Evolutionary conservation across 148 eudicot species (phyloP), one percentile per base, ranked within the genome.

Genomic region (Rhododendron henanense): DNA sequence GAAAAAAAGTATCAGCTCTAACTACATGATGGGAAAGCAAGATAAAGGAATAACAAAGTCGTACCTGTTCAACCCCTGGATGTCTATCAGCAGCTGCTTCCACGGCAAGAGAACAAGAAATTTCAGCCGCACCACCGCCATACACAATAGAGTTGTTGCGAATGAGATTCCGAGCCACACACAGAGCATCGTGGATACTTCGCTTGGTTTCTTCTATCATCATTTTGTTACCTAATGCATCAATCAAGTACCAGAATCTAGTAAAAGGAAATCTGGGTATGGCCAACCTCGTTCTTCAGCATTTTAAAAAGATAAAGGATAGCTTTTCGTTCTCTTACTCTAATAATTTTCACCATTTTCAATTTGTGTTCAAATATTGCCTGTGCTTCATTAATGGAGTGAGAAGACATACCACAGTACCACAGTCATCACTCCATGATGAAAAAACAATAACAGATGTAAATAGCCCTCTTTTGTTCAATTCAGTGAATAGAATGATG

Each of bases 161-260:
- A 69, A 96, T 93, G 79, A 96, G 91, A 86, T 96, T 96, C 78
- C 98, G 93, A 78, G 98, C 96, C 59, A 96, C 98, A 86, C 98
- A 96, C 73, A 96, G 90, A 9, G 98, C 97, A 86, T 96, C 98
- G 59, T 96, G 98, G 88, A 96, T 89, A 87, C 99, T 95, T 65
- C 99, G 94, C 88, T 95, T 96, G 31, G 99, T 96, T 91, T 96
- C 99, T 90, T 96, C 99, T 87, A 96, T 91, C 93, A 96, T 93
- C 99, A 96, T 96, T 91, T 96, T 96, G 94, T 95, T 96, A 85
- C 99, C 99, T 95, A 79, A 45, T 81, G 48, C 79, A 85, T 6
- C 25, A 25, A 86, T 84, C 84, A 86, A 78, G 41, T 0, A 79
- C 31, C 25, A 41, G 50, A 80, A 84, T 16, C 50, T 7, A 53